phyloP scores from a whole-genome alignment of 495 filamentous ascomycete genomes.

The Trichocladium antarcticum region DNA sequence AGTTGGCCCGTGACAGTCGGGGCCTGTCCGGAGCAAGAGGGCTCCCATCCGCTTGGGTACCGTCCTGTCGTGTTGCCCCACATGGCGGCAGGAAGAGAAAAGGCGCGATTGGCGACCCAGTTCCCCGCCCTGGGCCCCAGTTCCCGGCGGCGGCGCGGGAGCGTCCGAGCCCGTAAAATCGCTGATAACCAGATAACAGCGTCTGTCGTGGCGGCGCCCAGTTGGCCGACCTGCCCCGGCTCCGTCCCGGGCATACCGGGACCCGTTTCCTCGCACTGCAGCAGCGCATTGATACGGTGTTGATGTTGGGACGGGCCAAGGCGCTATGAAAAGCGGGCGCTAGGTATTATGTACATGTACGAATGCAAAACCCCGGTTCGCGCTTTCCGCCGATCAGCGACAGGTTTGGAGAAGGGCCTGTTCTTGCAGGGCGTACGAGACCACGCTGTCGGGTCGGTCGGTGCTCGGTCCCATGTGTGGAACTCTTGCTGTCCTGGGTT shows the following conservation, averaged over 20 bases:
- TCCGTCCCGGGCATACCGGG: too few species aligned
- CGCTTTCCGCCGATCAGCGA: not conserved
- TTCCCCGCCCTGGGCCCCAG: not conserved
- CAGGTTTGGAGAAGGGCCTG: not conserved
- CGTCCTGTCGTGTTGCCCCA: not conserved
- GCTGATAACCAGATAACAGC: too few species aligned
- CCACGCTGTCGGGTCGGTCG: conserved; percentile 4
- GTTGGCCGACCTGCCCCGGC: not conserved
- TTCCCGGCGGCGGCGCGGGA: not conserved
- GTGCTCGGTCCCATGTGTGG: too few species aligned
- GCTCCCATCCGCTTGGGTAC: conserved; percentile 2
- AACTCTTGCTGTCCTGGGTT: too few species aligned
- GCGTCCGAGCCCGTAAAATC: not conserved
- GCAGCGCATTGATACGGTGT: too few species aligned
- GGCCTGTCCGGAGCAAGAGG: too few species aligned
- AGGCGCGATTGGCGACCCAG: not conserved
- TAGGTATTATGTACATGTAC: not conserved
- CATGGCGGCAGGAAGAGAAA: not conserved
- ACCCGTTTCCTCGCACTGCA: not conserved
- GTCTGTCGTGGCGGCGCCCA: conserved; percentile 4
- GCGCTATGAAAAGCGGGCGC: not conserved
- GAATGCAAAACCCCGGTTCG: not conserved
- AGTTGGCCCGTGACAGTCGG: too few species aligned
- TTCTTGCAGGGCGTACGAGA: not conserved
- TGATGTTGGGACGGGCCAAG: too few species aligned